These are phyloP conservation scores for Fusarium begoniae DNA, from an alignment of 2,329 filamentous ascomycete species.

Conservation along the genomic window DNA sequence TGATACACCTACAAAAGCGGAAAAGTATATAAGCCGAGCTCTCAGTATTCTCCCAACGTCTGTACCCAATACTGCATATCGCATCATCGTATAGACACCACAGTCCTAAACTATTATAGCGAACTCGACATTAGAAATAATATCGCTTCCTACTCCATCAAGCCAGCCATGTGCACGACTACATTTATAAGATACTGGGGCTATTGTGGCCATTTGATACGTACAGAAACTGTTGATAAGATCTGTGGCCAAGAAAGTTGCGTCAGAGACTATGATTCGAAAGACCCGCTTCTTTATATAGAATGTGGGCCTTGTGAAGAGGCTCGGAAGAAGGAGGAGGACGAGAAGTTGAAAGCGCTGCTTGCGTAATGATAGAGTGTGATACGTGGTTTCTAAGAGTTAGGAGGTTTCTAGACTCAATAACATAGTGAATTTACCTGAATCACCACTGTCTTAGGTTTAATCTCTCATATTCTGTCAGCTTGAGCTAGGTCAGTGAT, in stretches of 20 bases:
- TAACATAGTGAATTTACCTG: fast-evolving
- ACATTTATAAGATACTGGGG: neutral
- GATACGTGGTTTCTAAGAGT: neutral
- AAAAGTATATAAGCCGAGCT: neutral
- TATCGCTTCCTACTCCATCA: fast-evolving
- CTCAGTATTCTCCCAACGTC: too few species aligned
- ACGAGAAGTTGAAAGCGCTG: neutral
- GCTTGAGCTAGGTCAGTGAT: neutral
- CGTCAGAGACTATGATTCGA: neutral
- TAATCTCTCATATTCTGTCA: fast-evolving
- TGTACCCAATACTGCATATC: too few species aligned
- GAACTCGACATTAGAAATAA: fast-evolving
- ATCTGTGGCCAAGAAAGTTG: neutral
- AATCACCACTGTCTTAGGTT: fast-evolving
- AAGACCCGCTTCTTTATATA: neutral
- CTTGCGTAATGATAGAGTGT: neutral
- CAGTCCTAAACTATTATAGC: neutral
- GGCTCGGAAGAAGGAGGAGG: neutral
- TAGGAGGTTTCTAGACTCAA: fast-evolving
- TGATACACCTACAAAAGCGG: neutral
- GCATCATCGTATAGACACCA: neutral
- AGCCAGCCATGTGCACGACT: neutral
- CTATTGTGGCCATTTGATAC: neutral
- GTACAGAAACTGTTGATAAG: neutral
- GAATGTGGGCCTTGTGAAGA: neutral